Percentiles rank a stretch among this genome's conserved stretches.
Evolutionary conservation across 2,329 filamentous ascomycete species (phyloP).

Genomic region (Fusarium irregulare): DNA sequence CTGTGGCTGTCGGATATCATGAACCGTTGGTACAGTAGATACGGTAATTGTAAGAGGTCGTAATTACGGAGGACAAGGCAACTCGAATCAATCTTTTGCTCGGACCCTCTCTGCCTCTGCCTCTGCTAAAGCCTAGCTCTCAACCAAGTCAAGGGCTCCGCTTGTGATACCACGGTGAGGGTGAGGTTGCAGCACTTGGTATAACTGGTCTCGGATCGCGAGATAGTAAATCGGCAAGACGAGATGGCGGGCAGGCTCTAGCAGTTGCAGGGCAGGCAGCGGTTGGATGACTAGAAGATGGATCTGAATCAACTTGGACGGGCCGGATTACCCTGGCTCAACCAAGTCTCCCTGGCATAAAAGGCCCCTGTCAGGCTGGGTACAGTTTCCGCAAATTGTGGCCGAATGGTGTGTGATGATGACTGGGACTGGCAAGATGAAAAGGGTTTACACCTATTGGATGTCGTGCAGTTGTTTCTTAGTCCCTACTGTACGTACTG

Average conservation of each 20-base stretch:
- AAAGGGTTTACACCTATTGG: conserved; percentile 22
- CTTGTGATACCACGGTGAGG: conserved; percentile 28
- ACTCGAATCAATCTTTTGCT: conserved; percentile 25
- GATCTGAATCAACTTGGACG: conserved; percentile 45
- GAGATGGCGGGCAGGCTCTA: conserved; percentile 23
- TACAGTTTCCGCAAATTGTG: conserved; percentile 37
- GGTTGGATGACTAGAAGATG: conserved; percentile 31
- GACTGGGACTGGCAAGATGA: conserved; percentile 22
- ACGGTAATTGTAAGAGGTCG: background rate
- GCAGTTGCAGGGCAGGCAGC: conserved; percentile 5
- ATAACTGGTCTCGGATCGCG: conserved; percentile 30
- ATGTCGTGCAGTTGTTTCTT: background rate
- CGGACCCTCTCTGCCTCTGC: conserved; percentile 23
- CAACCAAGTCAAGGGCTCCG: conserved; percentile 21
- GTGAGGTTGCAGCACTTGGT: conserved; percentile 30
- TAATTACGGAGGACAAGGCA: conserved; percentile 17
- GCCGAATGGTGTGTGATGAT: conserved; percentile 26
- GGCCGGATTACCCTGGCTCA: conserved; percentile 34
- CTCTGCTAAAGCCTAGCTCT: conserved; percentile 11
- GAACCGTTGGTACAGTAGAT: background rate
- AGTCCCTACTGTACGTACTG: background rate
- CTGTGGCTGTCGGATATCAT: background rate
- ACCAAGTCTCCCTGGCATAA: conserved; percentile 17
- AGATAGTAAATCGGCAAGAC: conserved; percentile 40
- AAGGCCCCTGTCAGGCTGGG: conserved; percentile 32